Conservation (phyloP, 2,329 filamentous ascomycete genomes). For the Drechslerella stenobrocha region DNA sequence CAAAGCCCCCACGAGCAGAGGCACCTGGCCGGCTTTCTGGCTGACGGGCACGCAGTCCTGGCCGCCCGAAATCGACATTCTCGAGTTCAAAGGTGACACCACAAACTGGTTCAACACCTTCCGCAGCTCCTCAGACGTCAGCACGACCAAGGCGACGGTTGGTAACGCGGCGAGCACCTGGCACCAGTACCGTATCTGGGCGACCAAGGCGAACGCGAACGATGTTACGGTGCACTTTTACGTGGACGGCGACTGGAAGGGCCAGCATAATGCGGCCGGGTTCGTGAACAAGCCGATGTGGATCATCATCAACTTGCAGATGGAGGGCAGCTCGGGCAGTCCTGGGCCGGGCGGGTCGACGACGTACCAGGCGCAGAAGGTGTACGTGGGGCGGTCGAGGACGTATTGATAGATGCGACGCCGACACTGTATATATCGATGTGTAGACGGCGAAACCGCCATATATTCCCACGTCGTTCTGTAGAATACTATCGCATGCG, state of each 20-base stretch:
- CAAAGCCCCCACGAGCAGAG: slow-evolving; percentile 55
- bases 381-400: slow-evolving; percentile 37
- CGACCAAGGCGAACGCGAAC: slow-evolving; percentile 61
- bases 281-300: slow-evolving; percentile 45
- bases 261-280: slow-evolving; percentile 44
- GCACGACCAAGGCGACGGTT: slow-evolving; percentile 60
- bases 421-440: neutral
- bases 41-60: slow-evolving; percentile 62
- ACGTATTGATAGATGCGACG: slow-evolving; percentile 20
- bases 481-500: too few species aligned
- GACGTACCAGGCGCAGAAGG: slow-evolving; percentile 44
- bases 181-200: slow-evolving; percentile 61
- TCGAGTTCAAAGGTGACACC: slow-evolving; percentile 65
- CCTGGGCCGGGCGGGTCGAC: slow-evolving; percentile 40
- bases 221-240: slow-evolving; percentile 63
- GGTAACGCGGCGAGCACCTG: slow-evolving; percentile 57
- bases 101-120: slow-evolving; percentile 64
- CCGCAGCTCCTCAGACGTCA: slow-evolving; percentile 59
- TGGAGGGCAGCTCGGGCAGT: slow-evolving; percentile 44
- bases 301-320: slow-evolving; percentile 47
- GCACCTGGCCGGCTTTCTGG: slow-evolving; percentile 66
- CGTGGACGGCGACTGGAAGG: slow-evolving; percentile 58
- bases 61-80: slow-evolving; percentile 66
- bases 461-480: too few species aligned
- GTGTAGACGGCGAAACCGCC: neutral